Base-by-base conservation (phyloP, 805 yeast species). In the Monosporozyma siamensis region DNA sequence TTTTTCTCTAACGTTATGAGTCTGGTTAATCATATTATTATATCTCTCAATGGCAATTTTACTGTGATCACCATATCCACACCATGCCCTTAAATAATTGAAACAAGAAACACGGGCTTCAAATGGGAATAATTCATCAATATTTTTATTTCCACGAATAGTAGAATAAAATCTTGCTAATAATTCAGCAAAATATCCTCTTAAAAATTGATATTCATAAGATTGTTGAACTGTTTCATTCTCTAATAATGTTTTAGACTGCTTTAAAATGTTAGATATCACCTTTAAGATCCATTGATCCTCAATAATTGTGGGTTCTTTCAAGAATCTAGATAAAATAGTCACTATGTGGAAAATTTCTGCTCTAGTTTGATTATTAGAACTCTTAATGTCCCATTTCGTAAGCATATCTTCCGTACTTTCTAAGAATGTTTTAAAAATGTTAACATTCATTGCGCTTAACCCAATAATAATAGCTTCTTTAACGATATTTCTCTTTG, bases 391-490 rank as follows among this genome's bases (percentile, higher is more conserved):
- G 40, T 68, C 65, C 84, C 85, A 74, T 6, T 69, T 71, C 7
- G 67, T 69, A 42, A 85, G 61, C 2, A 75, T 70, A 1, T 77
- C 70, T 10, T 83, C 86, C 10, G 86, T 66, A 44, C 81, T 81
- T 52, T 88, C 95, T 25, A 90, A 63, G 41, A 90, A 73, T 0
- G 95, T 80, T 49, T 74, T 77, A 69, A 86, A 88, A 12, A 89
- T 86, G 61, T 92, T 92, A 46, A 89, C 79, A 59, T 92, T 92
- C 61, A 89, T 77, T 47, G 94, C 86, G 48, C 95, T 82, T 42
- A 94, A 63, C 0, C 97, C 97, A 2, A 82, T 67, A n/a, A 88
- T 87, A 12, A 89, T 78, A 0, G 97, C 92, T 48, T 89, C 95
- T 47, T 85, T 70, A 7, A 92, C 75, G 49, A 78, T 68, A 3